Percentiles rank a stretch among this genome's conserved stretches.
These are phyloP conservation scores for Fomitopsis pulvina DNA, from an alignment of 768 basidiomycete genomes.

Conservation along the genomic window DNA sequence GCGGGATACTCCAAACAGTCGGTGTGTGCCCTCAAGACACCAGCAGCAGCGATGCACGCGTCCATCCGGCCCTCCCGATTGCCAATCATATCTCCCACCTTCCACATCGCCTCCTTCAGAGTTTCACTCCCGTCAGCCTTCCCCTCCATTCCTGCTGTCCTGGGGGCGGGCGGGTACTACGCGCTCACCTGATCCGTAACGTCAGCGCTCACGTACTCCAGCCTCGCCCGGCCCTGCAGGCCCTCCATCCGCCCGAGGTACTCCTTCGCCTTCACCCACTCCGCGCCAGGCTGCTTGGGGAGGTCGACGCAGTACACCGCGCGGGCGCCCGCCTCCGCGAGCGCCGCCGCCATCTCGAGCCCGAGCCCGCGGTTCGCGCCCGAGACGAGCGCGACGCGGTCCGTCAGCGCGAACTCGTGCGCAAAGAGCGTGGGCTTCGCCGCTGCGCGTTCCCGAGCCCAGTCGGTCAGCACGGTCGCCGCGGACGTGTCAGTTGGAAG, in stretches of 20 bases:
- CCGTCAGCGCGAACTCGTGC: conserved; percentile 24
- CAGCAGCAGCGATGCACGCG: conserved; percentile 73
- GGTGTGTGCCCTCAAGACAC: conserved; percentile 48
- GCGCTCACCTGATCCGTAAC: conserved; percentile 52
- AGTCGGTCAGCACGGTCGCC: not conserved
- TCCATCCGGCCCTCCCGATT: conserved; percentile 67
- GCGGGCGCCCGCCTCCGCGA: conserved; percentile 64
- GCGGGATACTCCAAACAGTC: conserved; percentile 64
- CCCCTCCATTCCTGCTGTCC: not conserved
- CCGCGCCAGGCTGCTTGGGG: conserved; percentile 45
- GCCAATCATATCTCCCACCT: conserved; percentile 48
- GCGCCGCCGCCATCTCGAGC: conserved; percentile 74
- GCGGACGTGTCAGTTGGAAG: not conserved
- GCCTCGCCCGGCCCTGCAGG: conserved; percentile 22
- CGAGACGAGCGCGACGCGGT: conserved; percentile 32
- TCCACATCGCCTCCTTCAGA: conserved; percentile 35
- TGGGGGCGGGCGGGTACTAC: not conserved
- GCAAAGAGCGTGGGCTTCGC: conserved; percentile 19
- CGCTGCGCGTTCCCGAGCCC: conserved; percentile 4
- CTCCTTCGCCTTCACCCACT: conserved; percentile 47
- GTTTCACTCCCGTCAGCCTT: not conserved
- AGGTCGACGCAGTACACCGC: conserved; percentile 68
- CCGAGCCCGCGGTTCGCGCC: conserved; percentile 52
- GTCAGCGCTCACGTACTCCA: conserved; percentile 60
- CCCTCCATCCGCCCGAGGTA: conserved; percentile 28